Base-by-base conservation (phyloP, 129 eudicot genomes). In the Flaveria bidentis region DNA sequence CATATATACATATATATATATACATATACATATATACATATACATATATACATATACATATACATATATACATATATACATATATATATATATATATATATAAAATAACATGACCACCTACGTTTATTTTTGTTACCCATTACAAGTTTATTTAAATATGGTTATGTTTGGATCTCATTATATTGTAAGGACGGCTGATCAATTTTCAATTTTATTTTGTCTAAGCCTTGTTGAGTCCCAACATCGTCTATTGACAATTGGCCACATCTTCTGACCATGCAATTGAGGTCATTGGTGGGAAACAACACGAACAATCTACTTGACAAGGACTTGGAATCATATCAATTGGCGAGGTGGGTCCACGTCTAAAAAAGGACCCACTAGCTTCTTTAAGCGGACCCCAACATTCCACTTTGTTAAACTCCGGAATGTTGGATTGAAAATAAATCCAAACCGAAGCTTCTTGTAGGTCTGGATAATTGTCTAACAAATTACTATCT, bases 361-460 rank as follows among this genome's bases (percentile, higher is more conserved):
- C 62, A 25, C 72, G 76, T 71, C 71, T 79, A 62, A 69, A 50
- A 11, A 80, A 51, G 1, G 87, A 88, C 25, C 79, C 78, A 11
- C 86, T 80, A 0, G 96, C 92, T 22, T 83, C 92, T 73, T 52
- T 77, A 26, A 93, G 92, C 1, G 96, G 87, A 1, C 98, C 98
- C 98, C 98, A 93, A 79, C 98, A 93, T 80, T 93, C 95, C 65
- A 86, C 87, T 67, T 78, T 93, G 71, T 88, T 93, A 88, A 86
- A 90, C 73, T 90, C 95, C 13, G 87, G 87, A 56, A 88, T 78
- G 82, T 86, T 93, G 45, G 98, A 93, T 67, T 93, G 98, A 77
- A 93, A 93, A 57, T 90, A 88, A 15, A 93, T 96, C 98, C 96
- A 93, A 55, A 90, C 98, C 55, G 72, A 45, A 25, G 96, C 87